Conservation (phyloP, 768 basidiomycete genomes). For the Calocybe indica region DNA sequence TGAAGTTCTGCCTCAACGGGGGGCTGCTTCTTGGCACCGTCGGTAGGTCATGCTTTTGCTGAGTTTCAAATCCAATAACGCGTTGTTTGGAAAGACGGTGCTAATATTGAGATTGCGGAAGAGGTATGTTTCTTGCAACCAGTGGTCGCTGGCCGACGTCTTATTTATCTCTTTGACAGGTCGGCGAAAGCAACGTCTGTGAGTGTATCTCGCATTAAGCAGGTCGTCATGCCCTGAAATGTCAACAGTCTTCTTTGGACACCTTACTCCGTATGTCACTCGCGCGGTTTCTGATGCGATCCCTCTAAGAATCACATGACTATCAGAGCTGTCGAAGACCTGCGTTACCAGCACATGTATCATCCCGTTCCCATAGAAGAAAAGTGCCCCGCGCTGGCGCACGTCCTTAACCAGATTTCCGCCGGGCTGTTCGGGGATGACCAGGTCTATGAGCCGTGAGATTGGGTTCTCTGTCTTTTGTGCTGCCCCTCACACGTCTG, state of each 20-base stretch:
- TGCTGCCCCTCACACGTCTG: conserved; percentile 12
- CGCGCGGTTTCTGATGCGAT: not conserved
- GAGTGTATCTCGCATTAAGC: conserved; percentile 26
- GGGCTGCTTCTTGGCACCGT: conserved; percentile 85
- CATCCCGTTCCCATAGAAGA: conserved; percentile 75
- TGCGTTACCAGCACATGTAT: conserved; percentile 83
- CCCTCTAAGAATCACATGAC: not conserved
- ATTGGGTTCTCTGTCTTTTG: conserved; percentile 11
- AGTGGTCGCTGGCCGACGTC: not conserved
- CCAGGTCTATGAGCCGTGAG: conserved; percentile 80
- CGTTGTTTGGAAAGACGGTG: conserved; percentile 58
- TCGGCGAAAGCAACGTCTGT: conserved; percentile 91
- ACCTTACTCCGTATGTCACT: conserved; percentile 59
- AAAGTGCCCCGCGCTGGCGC: conserved; percentile 77
- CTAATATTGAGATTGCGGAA: conserved; percentile 95
- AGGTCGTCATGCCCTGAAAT: not conserved
- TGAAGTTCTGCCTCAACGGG: conserved; percentile 90
- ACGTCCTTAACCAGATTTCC: conserved; percentile 73
- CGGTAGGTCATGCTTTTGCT: conserved; percentile 26
- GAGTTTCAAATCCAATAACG: not conserved
- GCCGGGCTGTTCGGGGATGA: conserved; percentile 78
- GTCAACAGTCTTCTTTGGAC: conserved; percentile 77
- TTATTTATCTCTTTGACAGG: conserved; percentile 15
- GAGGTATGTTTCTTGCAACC: conserved; percentile 34
- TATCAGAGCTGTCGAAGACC: conserved; percentile 66